Conservation (phyloP, 306 rosid genomes). For the Quercus ilex region DNA sequence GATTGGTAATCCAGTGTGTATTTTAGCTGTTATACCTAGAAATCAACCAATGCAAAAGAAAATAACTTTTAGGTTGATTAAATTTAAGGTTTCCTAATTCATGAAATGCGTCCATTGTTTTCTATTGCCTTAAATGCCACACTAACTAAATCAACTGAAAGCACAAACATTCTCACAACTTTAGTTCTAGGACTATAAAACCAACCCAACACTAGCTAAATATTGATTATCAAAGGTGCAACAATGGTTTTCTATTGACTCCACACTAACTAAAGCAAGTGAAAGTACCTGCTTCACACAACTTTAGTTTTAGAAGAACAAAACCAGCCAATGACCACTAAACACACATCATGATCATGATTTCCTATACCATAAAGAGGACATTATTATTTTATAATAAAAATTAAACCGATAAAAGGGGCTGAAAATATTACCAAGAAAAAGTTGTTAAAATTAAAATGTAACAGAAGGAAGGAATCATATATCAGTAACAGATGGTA, state of each 20-base stretch:
- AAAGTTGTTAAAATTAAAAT: no score
- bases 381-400: no score
- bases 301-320: neutral
- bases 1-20: neutral
- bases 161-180: neutral
- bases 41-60: neutral
- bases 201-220: neutral
- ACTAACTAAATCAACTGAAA: neutral
- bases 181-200: neutral
- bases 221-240: neutral
- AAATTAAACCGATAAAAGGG: no score
- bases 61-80: neutral
- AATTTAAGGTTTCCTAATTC: neutral
- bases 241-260: neutral
- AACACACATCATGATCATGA: no score
- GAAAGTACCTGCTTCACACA: neutral
- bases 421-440: no score
- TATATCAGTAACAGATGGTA: no score
- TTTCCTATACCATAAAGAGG: no score
- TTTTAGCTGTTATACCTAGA: neutral
- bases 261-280: neutral
- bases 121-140: neutral
- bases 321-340: no score
- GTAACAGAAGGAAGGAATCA: no score
- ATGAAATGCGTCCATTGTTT: neutral